Conservation (phyloP, 208 protist genomes). For the Trypanosomatidae sp. region DNA sequence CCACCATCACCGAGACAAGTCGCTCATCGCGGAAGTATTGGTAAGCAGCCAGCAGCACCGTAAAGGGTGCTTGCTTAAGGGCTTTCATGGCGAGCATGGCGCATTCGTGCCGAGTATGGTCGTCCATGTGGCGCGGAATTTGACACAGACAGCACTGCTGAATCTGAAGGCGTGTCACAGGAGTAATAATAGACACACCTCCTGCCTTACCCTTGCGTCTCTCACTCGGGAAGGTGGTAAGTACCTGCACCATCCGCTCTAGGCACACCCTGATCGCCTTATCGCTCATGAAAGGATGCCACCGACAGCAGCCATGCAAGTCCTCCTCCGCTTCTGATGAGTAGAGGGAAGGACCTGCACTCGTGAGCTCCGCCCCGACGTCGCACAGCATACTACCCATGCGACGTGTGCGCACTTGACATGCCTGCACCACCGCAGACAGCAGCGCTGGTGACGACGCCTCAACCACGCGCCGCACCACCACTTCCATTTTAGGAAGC, state of each 20-base stretch:
- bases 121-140: slow-evolving; percentile 15
- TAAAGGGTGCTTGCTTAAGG: slow-evolving; percentile 31
- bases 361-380: neutral
- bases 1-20: slow-evolving; percentile 32
- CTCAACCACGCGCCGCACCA: slow-evolving; percentile 15
- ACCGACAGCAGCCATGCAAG: slow-evolving; percentile 18
- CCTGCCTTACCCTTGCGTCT: neutral
- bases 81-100: slow-evolving; percentile 37
- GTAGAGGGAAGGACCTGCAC: neutral
- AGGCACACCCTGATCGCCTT: slow-evolving; percentile 43
- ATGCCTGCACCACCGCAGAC: slow-evolving; percentile 4
- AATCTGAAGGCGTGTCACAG: slow-evolving; percentile 19
- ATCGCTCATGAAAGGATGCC: slow-evolving; percentile 25
- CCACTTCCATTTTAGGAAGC: neutral
- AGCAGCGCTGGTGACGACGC: slow-evolving; percentile 16
- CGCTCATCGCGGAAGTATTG: slow-evolving; percentile 27
- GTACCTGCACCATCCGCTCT: slow-evolving; percentile 41
- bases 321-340: slow-evolving; percentile 3
- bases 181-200: neutral
- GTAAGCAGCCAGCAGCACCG: slow-evolving; percentile 28
- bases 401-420: slow-evolving; percentile 1
- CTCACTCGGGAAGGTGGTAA: slow-evolving; percentile 10
- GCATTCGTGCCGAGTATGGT: slow-evolving; percentile 20
- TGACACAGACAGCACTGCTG: slow-evolving; percentile 30
- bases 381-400: neutral